Evolutionary conservation across 148 eudicot species (phyloP), one percentile per base, ranked within the genome.

Genomic region (Simmondsia chinensis): DNA sequence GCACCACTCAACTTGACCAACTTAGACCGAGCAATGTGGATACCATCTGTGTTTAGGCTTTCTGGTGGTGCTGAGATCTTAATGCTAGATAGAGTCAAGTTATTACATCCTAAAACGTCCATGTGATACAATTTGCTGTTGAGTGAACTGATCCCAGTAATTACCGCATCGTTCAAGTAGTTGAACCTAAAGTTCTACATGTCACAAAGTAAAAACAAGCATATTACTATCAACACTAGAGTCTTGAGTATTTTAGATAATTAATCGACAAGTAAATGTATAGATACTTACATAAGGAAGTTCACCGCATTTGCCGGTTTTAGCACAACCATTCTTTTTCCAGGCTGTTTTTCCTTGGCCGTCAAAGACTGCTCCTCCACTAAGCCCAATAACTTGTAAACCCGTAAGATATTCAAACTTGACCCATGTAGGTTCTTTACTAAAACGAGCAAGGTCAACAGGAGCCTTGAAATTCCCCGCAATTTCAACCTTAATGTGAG

Each of bases 31-130:
- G 43, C 78, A 4, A 76, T 28, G 57, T 76, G 83, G 31, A 76
- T 72, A 1, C 83, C 78, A 33, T 76, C 82, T 0, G 82, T 76
- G 78, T 76, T 76, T 10, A 17, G 28, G 46, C 74, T 68, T 2
- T 33, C 16, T 1, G 0, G 48, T 0, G 82, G 74, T 7, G 82
- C 63, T 1, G 12, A 10, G 16, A 76, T 57, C 2, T 60, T 53
- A 24, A 60, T 5, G 21, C 56, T 43, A 1, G 15, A 15, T 16
- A 72, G 9, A 1, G 57, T 61, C 0, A 62, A 4, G 58, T 68
- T 58, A 1, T 44, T 43, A 54, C 70, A 33, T 1, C 30, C 12
- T 4, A 63, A 3, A 5, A 50, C 56, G 66, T n/a, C n/a, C n/a
- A n/a, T n/a, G n/a, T n/a, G n/a, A n/a, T n/a, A n/a, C n/a, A n/a